Evolutionary conservation across 2,329 filamentous ascomycete genomes (phyloP), one percentile per base, ranked within the genome.

Genomic region (Talaromyces sp.): DNA sequence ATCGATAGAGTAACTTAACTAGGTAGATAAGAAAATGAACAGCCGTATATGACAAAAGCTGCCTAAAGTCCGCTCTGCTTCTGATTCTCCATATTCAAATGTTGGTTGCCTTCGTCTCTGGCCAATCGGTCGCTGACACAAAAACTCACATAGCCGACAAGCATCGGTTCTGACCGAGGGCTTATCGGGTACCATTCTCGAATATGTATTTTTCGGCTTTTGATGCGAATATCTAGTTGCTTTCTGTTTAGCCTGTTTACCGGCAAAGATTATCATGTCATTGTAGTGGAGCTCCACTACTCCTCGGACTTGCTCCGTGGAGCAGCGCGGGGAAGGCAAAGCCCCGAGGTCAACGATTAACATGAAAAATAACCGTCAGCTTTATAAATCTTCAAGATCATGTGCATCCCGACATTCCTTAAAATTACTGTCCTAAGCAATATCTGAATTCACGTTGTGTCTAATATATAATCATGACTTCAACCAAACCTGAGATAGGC

Each of bases 401-500:
- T 54, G 4, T 54, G 10, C 10, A 54, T 19, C n/a, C 10, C 7
- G 9, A 7, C 19, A 13, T n/a, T 13, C 10, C 35, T 13, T 8
- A 54, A 31, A 31, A 31, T 31, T 31, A 31, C 5, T 31, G 6
- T 7, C 5, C 3, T 31, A 31, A 31, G 7, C 7, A 5, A 31
- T 31, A 31, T 31, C 5, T 31, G 27, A 31, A 31, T 31, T 31
- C 9, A 50, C 22, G 33, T 41, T 50, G 16, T n/a, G 6, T 13
- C 9, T 22, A 31, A 11, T 6, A 54, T 6, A 62, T 84, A 88
- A 80, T 86, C 86, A 72, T 67, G 62, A 27, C 59, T 22, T 48
- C 60, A 13, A 14, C 35, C 45, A 84, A 82, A 72, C 81, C 82
- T 31, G 72, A 77, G 62, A 79, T 90, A 62, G 84, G 86, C 68